Conservation (phyloP, 768 basidiomycete species). For the Pisolithus sp. region DNA sequence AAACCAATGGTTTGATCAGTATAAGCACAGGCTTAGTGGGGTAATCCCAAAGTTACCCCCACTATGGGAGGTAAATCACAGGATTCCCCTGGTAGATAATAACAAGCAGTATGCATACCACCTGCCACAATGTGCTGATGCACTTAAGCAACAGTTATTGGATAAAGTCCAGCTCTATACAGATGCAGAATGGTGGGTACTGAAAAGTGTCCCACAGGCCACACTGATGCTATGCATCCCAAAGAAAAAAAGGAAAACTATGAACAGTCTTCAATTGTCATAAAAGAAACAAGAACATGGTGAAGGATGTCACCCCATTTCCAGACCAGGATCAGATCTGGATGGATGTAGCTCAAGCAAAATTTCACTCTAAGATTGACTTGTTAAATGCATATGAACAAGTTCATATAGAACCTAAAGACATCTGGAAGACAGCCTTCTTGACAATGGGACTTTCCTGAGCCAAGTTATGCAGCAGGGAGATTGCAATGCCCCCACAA, state of each 20-base stretch:
- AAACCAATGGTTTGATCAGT: too few relatives aligned
- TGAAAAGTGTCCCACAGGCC: background rate
- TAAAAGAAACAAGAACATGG: conserved; percentile 36
- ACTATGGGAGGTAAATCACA: too few relatives aligned
- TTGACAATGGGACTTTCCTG: conserved; percentile 24
- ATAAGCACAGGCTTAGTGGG: too few relatives aligned
- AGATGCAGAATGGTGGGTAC: conserved; percentile 31
- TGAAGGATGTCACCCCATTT: conserved; percentile 9
- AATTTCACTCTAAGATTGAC: conserved; percentile 35
- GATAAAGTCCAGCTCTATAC: conserved; percentile 14
- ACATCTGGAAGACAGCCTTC: conserved; percentile 25
- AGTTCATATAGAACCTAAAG: conserved; percentile 24
- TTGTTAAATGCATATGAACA: conserved; percentile 39
- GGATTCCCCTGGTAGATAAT: conserved; percentile 10
- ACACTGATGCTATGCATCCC: conserved; percentile 6
- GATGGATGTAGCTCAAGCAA: conserved; percentile 27
- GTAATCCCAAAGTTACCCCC: too few relatives aligned
- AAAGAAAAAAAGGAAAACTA: conserved; percentile 30
- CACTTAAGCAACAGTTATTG: background rate
- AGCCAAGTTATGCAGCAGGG: conserved; percentile 37
- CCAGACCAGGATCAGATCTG: conserved; percentile 22
- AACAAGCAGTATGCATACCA: background rate
- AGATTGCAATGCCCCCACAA: too few relatives aligned
- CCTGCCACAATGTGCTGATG: background rate
- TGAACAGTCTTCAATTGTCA: conserved; percentile 30